These are phyloP conservation scores for Metschnikowia santaceciliae DNA, from an alignment of 805 yeast species.

Conservation along the genomic window DNA sequence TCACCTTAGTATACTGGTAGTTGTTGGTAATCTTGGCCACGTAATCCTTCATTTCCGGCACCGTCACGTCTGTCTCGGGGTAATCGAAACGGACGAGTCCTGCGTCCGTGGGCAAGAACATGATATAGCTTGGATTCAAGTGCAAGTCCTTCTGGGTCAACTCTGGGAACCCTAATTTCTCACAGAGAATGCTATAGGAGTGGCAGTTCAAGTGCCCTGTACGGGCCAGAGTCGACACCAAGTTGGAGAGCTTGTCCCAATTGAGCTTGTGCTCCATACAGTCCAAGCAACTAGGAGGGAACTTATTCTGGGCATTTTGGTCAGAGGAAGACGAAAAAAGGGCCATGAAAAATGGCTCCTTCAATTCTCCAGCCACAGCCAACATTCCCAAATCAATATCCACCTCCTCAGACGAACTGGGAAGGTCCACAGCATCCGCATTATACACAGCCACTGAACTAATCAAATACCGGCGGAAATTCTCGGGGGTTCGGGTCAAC, in stretches of 20 bases:
- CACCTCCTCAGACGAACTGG: constrained; percentile 39
- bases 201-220: constrained; percentile 62
- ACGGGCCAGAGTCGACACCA: constrained; percentile 33
- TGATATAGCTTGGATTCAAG: constrained; percentile 39
- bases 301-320: constrained; percentile 36
- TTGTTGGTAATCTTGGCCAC: constrained; percentile 46
- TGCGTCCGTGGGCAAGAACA: constrained; percentile 50
- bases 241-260: constrained; percentile 59
- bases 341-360: constrained; percentile 52
- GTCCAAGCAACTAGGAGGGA: constrained; percentile 39
- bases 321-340: constrained; percentile 60
- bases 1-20: constrained; percentile 34
- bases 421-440: constrained; percentile 34
- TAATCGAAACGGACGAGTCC: constrained; percentile 49
- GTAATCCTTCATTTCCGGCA: constrained; percentile 37
- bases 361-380: constrained; percentile 47
- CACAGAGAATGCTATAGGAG: constrained; percentile 48
- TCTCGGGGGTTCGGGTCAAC: constrained; percentile 44
- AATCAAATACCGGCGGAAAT: constrained; percentile 50
- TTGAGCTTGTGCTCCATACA: constrained; percentile 49
- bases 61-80: constrained; percentile 25
- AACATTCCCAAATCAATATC: constrained; percentile 42
- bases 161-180: constrained; percentile 42
- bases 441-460: constrained; percentile 48
- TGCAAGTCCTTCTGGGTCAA: constrained; percentile 19